Conservation (phyloP, 495 filamentous ascomycete genomes). For the Trypethelium eluteriae region DNA sequence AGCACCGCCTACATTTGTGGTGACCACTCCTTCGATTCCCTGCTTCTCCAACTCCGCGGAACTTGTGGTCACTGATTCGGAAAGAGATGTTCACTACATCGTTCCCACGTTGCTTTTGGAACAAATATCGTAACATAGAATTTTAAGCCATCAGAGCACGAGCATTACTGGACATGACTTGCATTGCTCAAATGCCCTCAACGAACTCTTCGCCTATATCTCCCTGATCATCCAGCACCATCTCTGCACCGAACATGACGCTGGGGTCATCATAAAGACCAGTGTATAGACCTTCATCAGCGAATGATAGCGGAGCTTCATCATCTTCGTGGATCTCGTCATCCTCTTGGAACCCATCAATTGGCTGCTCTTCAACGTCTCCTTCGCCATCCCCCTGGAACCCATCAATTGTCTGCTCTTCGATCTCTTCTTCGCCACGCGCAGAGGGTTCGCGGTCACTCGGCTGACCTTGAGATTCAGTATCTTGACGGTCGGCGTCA, state of each 20-base stretch:
- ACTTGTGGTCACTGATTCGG: no score
- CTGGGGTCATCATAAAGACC: neutral
- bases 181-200: neutral
- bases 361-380: neutral
- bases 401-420: neutral
- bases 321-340: neutral
- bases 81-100: no score
- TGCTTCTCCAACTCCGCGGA: no score
- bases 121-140: no score
- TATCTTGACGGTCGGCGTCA: neutral
- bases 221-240: neutral
- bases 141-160: no score
- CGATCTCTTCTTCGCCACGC: neutral
- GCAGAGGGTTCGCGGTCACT: neutral
- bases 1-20: no score
- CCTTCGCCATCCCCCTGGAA: neutral
- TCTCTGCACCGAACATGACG: neutral
- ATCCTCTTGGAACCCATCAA: neutral
- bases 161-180: no score
- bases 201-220: neutral
- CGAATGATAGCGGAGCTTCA: neutral
- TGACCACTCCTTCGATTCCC: no score
- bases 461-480: neutral
- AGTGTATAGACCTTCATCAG: neutral
- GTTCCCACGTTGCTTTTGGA: no score